Evolutionary conservation across 495 filamentous ascomycete species (phyloP).

Genomic region (Bacidia gigantensis): DNA sequence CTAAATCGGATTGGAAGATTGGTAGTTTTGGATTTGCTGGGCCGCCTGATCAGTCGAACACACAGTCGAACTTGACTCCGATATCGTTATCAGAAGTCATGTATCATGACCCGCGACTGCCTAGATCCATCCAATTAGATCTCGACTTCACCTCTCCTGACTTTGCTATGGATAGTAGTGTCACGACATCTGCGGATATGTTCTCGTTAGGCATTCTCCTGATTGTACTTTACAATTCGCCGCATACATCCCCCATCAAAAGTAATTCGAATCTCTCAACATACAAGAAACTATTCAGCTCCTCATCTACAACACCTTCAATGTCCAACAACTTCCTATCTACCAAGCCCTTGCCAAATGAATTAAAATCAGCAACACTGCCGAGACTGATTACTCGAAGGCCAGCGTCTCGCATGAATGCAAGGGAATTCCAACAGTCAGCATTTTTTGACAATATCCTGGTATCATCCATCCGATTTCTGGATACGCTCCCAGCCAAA

Average conservation of each 20-base stretch:
- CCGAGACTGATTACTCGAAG: slow-evolving; percentile 73
- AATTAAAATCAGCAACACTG: slow-evolving; percentile 58
- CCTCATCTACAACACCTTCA: slow-evolving; percentile 62
- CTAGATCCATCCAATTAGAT: slow-evolving; percentile 70
- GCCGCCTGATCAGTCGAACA: slow-evolving; percentile 53
- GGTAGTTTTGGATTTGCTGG: slow-evolving; percentile 83
- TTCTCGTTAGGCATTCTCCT: slow-evolving; percentile 86
- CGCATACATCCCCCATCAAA: slow-evolving; percentile 74
- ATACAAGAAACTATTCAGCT: slow-evolving; percentile 69
- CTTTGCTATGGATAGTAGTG: slow-evolving; percentile 75
- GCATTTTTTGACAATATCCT: slow-evolving; percentile 94
- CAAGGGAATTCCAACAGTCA: slow-evolving; percentile 84
- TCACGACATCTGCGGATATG: slow-evolving; percentile 70
- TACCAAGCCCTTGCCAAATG: slow-evolving; percentile 62
- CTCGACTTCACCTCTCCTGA: slow-evolving; percentile 91
- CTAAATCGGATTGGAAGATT: slow-evolving; percentile 98
- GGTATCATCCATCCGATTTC: slow-evolving; percentile 86
- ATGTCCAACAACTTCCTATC: slow-evolving; percentile 72
- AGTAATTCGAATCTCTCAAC: slow-evolving; percentile 60
- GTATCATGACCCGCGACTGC: slow-evolving; percentile 72
- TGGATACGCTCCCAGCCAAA: slow-evolving; percentile 82
- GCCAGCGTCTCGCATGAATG: slow-evolving; percentile 74
- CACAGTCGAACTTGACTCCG: slow-evolving; percentile 53
- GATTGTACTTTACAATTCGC: slow-evolving; percentile 81
- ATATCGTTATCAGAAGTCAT: slow-evolving; percentile 74